Base-by-base conservation (phyloP, 2,329 filamentous ascomycete genomes). In the Trichophyton simii region DNA sequence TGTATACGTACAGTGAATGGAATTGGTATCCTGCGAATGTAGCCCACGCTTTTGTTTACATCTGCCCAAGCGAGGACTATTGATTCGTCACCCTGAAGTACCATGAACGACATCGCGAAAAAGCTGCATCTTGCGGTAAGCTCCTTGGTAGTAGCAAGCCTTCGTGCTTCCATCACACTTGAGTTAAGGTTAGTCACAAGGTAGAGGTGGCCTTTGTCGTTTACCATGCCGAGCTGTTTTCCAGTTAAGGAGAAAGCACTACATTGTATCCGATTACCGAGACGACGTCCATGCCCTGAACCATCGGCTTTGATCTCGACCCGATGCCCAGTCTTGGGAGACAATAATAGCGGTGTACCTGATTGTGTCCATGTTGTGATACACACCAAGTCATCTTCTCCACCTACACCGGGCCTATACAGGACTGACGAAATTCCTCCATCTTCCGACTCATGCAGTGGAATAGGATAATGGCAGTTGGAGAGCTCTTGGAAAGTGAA, bases 281-380 rank as follows among this genome's bases (percentile, higher is more conserved):
- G 65, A 58, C 70, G 74, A 48, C 70, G 70, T 44, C 71, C 68
- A 15, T 67, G 64, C 2, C 65, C 65, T 0, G 72, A 66, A 0
- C 63, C 46, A 15, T 73, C 70, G 0, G 70, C 68, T 46, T 67
- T 71, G 38, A 77, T 70, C 5, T 73, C 71, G 8, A 66, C 72
- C 61, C 67, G 68, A 57, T 75, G 70, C 1, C 73, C 73, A 50
- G 72, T 72, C 55, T 69, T 67, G 8, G 74, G 74, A 58, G 76
- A 73, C 1, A 76, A 68, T 2, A 77, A 67, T 3, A 76, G 63
- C 0, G 75, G 75, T n/a, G 68, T 67, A 1, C 75, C 75, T 1
- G 73, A 76, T 62, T 76, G 75, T 1, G 75, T 77, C 75, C 75
- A 77, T 0, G 75, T 76, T 0, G 71, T 73, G 15, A 77, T 67